phyloP scores from a whole-genome alignment of 2,329 filamentous ascomycete genomes.

The Hypoxylon sp. region DNA sequence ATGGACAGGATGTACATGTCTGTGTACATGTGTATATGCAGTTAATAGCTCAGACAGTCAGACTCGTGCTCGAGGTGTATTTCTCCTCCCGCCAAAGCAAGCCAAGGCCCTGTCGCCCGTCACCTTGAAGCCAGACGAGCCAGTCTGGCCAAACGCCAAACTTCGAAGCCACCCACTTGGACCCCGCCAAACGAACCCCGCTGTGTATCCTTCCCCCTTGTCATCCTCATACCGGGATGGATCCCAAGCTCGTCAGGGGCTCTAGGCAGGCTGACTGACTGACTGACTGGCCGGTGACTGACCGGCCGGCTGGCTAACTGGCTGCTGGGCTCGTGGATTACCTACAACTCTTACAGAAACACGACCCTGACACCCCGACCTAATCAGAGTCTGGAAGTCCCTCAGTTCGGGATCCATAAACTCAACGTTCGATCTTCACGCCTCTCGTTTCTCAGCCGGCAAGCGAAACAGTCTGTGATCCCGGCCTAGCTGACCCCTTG shows the following conservation, averaged over 20 bases:
- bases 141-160: too few relatives aligned
- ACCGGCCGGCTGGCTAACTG: too few relatives aligned
- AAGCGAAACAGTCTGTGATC: background rate
- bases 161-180: slow-evolving; percentile 1
- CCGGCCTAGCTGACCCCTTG: background rate
- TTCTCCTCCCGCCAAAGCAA: slow-evolving; percentile 27
- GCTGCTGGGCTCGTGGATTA: background rate
- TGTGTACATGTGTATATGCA: too few relatives aligned
- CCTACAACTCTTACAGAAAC: background rate
- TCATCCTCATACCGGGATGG: slow-evolving; percentile 1
- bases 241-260: background rate
- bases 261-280: too few relatives aligned
- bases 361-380: slow-evolving; percentile 2
- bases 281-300: too few relatives aligned
- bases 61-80: slow-evolving; percentile 30
- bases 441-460: background rate
- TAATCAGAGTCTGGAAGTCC: slow-evolving; percentile 9
- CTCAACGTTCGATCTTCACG: background rate
- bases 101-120: too few relatives aligned
- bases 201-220: slow-evolving; percentile 22
- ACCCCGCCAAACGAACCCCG: slow-evolving; percentile 26
- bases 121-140: too few relatives aligned
- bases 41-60: slow-evolving; percentile 33
- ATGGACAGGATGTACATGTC: too few relatives aligned
- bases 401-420: slow-evolving; percentile 17